These are phyloP conservation scores for Hyphodiscus sp. DNA, from an alignment of 2,329 filamentous ascomycete species.

Conservation along the genomic window DNA sequence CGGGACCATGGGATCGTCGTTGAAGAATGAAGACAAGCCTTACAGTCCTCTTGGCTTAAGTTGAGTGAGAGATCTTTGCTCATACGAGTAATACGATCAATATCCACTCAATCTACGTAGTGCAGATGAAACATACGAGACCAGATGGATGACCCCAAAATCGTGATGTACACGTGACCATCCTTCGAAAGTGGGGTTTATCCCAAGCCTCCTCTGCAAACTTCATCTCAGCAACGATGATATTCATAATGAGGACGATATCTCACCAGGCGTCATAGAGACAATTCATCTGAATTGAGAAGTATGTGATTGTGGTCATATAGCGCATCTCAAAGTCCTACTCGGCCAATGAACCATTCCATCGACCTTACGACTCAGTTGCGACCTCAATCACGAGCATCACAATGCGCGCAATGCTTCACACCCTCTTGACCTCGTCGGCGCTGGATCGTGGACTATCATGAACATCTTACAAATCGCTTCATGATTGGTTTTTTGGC, in stretches of 20 bases:
- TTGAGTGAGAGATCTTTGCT: background rate
- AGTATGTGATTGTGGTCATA: background rate
- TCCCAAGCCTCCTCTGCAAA: background rate
- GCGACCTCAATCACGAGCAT: background rate
- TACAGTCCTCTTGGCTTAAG: background rate
- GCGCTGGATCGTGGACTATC: slow-evolving; percentile 2
- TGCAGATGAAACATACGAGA: too few species aligned
- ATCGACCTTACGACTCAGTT: background rate
- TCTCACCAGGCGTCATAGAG: background rate
- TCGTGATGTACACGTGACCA: background rate
- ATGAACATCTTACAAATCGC: slow-evolving; percentile 15
- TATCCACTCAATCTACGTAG: background rate
- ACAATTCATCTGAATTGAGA: background rate
- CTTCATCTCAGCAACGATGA: background rate
- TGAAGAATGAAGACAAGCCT: background rate
- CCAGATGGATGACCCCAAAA: background rate
- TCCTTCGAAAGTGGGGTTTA: background rate
- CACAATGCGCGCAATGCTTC: background rate
- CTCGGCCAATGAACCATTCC: background rate
- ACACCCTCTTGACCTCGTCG: slow-evolving; percentile 3
- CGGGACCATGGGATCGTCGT: background rate
- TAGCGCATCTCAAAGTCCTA: background rate
- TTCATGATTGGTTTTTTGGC: slow-evolving; percentile 11
- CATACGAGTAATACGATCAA: background rate
- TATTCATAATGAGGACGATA: background rate